Percentiles rank a stretch among this genome's conserved stretches.
Evolutionary conservation across 78 protist genomes (phyloP).

Genomic region (Dictyostelium firmibasis): DNA sequence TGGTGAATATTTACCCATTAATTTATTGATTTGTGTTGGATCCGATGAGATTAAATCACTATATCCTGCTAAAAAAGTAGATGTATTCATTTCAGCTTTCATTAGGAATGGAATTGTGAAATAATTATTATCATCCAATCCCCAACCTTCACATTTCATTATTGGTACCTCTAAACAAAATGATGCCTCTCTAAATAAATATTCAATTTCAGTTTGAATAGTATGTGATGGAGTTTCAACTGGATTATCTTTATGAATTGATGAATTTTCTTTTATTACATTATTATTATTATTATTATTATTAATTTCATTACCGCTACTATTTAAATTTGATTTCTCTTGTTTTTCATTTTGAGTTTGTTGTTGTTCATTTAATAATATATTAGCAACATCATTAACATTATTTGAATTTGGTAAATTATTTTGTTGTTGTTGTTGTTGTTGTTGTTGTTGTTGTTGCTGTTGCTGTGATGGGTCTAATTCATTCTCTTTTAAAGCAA

Average conservation of each 20-base stretch:
- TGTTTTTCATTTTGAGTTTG: background rate
- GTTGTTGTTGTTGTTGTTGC: background rate
- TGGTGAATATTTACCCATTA: constrained; percentile 36
- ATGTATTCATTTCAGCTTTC: constrained; percentile 47
- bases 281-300: background rate
- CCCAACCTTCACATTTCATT: constrained; percentile 75
- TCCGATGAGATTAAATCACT: background rate
- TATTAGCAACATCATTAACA: background rate
- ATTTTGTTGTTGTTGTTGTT: background rate
- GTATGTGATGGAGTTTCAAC: constrained; percentile 53
- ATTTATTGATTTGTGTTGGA: background rate
- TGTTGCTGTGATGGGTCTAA: background rate
- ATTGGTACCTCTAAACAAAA: constrained; percentile 44
- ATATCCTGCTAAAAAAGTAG: constrained; percentile 6
- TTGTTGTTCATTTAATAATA: background rate
- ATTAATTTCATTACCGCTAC: background rate
- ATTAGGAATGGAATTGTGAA: constrained; percentile 53
- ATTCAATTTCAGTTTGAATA: constrained; percentile 49
- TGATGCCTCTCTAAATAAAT: constrained; percentile 72
- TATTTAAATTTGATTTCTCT: background rate
- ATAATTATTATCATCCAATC: constrained; percentile 38
- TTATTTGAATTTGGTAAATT: background rate
- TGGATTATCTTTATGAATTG: background rate
- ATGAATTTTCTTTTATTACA: background rate
- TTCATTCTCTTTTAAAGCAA: background rate